Conservation (phyloP, 371 early-diverging fungal species). For the Mucor lusitanicus region DNA sequence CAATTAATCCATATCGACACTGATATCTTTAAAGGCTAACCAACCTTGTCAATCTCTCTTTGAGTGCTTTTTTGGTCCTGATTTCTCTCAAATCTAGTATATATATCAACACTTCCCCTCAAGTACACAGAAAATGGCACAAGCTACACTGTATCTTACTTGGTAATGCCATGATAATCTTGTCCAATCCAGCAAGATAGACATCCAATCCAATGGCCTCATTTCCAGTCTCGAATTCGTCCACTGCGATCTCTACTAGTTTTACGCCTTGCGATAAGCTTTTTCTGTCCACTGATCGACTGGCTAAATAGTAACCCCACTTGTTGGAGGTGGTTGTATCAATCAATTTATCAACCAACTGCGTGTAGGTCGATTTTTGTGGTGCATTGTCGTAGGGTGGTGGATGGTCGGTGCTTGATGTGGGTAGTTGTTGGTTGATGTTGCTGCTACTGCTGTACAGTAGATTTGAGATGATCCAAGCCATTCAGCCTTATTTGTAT, state of each 20-base stretch:
- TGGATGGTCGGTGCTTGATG: background rate
- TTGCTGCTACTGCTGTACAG: background rate
- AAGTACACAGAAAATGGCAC: background rate
- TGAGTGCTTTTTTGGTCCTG: conserved; percentile 24
- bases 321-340: background rate
- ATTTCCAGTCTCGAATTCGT: conserved; percentile 57
- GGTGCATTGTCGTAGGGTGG: background rate
- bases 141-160: conserved; percentile 33
- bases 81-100: conserved; percentile 39
- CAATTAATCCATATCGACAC: background rate
- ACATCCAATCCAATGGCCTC: conserved; percentile 51
- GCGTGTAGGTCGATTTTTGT: background rate
- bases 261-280: conserved; percentile 55
- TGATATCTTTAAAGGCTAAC: background rate
- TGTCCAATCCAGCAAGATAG: conserved; percentile 54
- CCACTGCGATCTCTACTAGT: conserved; percentile 52
- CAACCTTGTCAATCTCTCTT: conserved; percentile 11
- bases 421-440: background rate
- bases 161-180: conserved; percentile 56
- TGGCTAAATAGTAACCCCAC: background rate
- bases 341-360: background rate
- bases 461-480: background rate
- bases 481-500: background rate
- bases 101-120: too few relatives aligned
- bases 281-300: conserved; percentile 29